Base-by-base conservation (phyloP, 2,329 filamentous ascomycete genomes). In the Drechslera avenae region DNA sequence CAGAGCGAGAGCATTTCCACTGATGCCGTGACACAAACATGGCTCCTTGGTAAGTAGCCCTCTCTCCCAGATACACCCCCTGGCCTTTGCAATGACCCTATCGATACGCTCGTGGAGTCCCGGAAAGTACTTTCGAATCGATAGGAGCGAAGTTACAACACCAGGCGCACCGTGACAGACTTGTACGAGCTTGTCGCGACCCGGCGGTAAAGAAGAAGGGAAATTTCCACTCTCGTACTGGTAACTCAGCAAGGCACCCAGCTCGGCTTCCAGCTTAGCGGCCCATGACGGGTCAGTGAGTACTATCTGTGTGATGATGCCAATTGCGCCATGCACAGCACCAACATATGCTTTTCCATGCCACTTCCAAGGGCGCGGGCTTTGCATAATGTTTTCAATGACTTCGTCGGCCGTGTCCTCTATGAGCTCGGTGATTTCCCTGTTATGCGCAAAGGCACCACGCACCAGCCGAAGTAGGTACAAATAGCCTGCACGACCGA, bases 301-400 rank as follows among this genome's bases (percentile, higher is more conserved):
- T 1, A 88, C 79, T 12, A 89, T 75, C 68, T 90, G 87, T n/a
- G 83, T 85, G 48, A 90, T 79, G 67, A 88, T 89, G 4, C 87
- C 86, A 19, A 89, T 82, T 10, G 83, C 80, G 6, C 88, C 88
- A 63, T 90, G 86, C 0, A 81, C 83, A 4, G 86, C 84, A 1
- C 87, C 88, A 30, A 88, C 75, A 62, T 88, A 88, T 1, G 76
- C 75, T 59, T 83, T 83, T 12, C 80, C 82, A 52, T 84, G 81
- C 83, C 84, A 89, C 55, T 78, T 80, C 87, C 87, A 90, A 1
- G 81, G 80, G 37, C 77, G 78, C 50, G 68, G 75, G 21, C 78
- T 77, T 13, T 76, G 73, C 58, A 90, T 75, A 46, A 90, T 86
- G 31, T 80, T 79, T 28, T 83, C 78, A 17, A 84, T 80, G 1